phyloP scores from a whole-genome alignment of 345 rosid species.

The Theobroma cacao region DNA sequence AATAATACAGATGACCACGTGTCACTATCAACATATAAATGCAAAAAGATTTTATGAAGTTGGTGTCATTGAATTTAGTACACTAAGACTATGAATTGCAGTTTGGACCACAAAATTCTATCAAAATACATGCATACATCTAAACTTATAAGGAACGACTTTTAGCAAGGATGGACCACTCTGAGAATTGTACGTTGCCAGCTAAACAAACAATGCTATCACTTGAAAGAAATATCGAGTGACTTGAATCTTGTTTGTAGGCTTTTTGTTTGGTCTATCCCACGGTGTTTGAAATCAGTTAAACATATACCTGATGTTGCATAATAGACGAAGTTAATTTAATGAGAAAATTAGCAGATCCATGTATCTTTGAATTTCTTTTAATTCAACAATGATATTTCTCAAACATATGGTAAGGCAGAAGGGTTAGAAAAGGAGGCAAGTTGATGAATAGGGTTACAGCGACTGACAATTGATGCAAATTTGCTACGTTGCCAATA shows the following conservation, averaged over 20 bases:
- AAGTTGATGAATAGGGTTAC: too few species aligned
- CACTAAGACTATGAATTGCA: neutral
- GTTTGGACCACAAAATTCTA: neutral
- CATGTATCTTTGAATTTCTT: neutral
- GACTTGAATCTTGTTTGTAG: neutral
- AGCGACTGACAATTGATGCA: too few species aligned
- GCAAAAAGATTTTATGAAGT: neutral
- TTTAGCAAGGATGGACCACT: neutral
- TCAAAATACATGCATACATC: neutral
- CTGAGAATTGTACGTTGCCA: neutral
- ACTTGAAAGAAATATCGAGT: too few species aligned
- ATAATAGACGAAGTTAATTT: neutral
- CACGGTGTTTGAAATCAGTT: neutral
- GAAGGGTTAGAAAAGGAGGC: too few species aligned
- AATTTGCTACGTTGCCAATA: too few species aligned
- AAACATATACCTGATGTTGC: too few species aligned
- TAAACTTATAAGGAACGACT: neutral
- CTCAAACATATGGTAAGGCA: too few species aligned
- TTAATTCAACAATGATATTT: too few species aligned
- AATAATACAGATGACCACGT: too few species aligned
- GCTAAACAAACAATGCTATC: neutral
- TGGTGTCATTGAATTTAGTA: neutral
- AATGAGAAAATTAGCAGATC: neutral
- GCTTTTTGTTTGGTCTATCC: neutral
- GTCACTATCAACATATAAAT: neutral